A percentile compares a stretch with the other conserved stretches of the same genome.
Evolutionary conservation across 163 green algal species (phyloP).

Genomic region (Volvox carteri): DNA sequence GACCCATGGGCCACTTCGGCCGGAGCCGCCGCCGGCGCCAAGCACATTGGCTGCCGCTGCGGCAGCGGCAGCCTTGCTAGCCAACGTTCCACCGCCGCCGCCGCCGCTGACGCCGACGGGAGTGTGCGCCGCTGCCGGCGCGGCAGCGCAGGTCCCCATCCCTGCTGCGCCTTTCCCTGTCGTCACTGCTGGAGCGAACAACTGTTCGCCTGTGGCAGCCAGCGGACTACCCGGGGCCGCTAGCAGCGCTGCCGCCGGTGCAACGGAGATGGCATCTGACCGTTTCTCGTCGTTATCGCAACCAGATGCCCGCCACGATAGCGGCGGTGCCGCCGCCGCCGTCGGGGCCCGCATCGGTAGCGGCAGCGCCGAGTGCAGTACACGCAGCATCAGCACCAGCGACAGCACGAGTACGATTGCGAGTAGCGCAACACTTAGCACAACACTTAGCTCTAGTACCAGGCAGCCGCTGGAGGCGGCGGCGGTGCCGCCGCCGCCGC

Average conservation of each 20-base stretch:
- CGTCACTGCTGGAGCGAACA: not conserved
- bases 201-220: not conserved
- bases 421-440: not conserved
- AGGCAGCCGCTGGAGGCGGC: not conserved
- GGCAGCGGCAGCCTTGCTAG: constrained; percentile 35
- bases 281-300: not conserved
- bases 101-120: not conserved
- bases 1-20: constrained; percentile 23
- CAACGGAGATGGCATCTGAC: not conserved
- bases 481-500: not conserved
- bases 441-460: not conserved
- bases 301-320: not conserved
- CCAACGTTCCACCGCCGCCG: constrained; percentile 23
- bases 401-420: not conserved
- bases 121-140: not conserved
- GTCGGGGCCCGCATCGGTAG: not conserved
- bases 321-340: not conserved
- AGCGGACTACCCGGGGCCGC: not conserved
- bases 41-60: not conserved
- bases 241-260: not conserved
- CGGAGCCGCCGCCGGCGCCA: not conserved
- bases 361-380: not conserved
- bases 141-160: not conserved
- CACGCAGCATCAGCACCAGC: not conserved
- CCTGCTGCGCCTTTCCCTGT: too few relatives aligned